Base-by-base conservation (phyloP, 78 protist genomes). In the Monocercomonoides exilis region DNA sequence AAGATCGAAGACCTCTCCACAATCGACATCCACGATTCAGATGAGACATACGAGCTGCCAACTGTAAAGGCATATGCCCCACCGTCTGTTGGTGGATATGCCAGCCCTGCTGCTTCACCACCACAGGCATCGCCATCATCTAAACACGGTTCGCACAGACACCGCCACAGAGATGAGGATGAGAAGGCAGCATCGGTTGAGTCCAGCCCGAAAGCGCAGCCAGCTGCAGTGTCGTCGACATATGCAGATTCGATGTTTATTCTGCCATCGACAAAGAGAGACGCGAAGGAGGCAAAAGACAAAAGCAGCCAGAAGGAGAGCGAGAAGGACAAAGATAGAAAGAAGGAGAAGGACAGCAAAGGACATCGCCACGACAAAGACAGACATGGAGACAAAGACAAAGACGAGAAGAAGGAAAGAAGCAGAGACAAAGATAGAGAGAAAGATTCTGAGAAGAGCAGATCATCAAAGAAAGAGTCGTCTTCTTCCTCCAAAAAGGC, bases 21-120 rank as follows among this genome's bases (percentile, higher is more conserved):
- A 29, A 79, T 79, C 82, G 82, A 79, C 82, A 6, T 79, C 5
- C 82, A 6, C 11, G 43, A 33, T 5, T 33, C 45, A 33, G 82
- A 79, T 21, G 4, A 6, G 82, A 21, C 6, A 32, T 33, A 79
- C 4, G 82, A 79, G 11, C 82, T 79, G 42, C 82, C 82, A 33
- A 79, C 82, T 4, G 21, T 79, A 33, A 79, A 79, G 82, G 42
- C 82, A 32, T 79, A 79, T 79, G 82, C 82, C 11, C 38, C 70
- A 11, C 70, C 70, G 38, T 54, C 70, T 11, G 70, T n/a, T n/a
- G n/a, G n/a, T n/a, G n/a, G n/a, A n/a, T 54, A 54, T 54, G 38
- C 21, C 21, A 21, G 70, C 70, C 21, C 70, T 54, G 11, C 70
- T 54, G 11, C 70, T 21, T 29, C 70, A 54, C 70, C 70, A 11